A percentile compares a stretch with the other conserved stretches of the same genome.
phyloP scores from a whole-genome alignment of 2,329 filamentous ascomycete genomes.

The Cladophialophora immunda region DNA sequence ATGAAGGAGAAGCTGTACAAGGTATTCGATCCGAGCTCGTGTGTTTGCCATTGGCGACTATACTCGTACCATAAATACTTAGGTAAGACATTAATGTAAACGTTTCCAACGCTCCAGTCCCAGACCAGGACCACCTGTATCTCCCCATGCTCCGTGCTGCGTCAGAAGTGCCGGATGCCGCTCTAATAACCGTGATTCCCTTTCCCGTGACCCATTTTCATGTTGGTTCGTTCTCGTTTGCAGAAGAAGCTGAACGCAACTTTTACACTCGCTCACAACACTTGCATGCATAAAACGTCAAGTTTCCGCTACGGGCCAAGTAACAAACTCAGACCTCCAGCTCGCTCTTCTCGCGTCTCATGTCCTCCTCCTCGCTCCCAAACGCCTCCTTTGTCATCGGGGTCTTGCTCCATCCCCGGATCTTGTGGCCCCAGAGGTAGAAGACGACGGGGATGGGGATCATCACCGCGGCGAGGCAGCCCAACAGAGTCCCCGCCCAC shows the following conservation, averaged over 20 bases:
- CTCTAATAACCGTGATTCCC: neutral
- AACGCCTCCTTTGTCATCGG: neutral
- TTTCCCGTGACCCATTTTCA: neutral
- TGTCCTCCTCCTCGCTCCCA: slow-evolving; percentile 10
- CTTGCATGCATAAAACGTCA: neutral
- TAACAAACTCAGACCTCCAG: neutral
- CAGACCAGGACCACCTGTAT: too few relatives aligned
- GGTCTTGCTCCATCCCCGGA: slow-evolving; percentile 60
- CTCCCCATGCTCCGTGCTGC: neutral
- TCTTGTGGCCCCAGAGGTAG: slow-evolving; percentile 71
- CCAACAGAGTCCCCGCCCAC: slow-evolving; percentile 77
- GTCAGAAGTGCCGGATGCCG: neutral
- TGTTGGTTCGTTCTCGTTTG: too few relatives aligned
- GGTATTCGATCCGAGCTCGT: too few relatives aligned
- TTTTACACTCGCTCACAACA: too few relatives aligned
- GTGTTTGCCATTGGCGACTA: neutral
- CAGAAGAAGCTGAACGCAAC: too few relatives aligned
- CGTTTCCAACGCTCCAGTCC: neutral
- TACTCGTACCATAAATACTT: neutral
- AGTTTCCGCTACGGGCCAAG: neutral
- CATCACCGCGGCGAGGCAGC: slow-evolving; percentile 75
- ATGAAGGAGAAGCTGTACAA: too few relatives aligned
- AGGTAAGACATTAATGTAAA: neutral
- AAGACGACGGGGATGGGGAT: slow-evolving; percentile 79
- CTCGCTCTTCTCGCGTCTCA: neutral